phyloP scores from a whole-genome alignment of 495 filamentous ascomycete genomes.

The Neurospora sublineolata region DNA sequence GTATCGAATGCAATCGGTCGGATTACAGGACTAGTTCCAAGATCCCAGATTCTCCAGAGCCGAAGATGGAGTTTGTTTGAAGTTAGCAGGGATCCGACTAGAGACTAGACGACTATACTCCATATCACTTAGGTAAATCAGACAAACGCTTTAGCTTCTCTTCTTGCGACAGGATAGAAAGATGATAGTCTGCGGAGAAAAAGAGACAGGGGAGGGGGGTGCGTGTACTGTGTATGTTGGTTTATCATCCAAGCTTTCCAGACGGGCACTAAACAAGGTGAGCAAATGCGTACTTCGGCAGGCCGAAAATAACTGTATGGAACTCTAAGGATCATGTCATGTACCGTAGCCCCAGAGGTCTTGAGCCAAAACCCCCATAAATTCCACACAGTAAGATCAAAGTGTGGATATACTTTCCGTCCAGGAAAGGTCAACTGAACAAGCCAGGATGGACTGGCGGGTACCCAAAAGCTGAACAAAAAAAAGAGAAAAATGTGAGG shows the following conservation, averaged over 20 bases:
- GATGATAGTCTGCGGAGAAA: background rate
- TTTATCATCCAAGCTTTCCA: background rate
- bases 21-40: background rate
- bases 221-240: too few relatives aligned
- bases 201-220: background rate
- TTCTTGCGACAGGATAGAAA: background rate
- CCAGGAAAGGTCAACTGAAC: background rate
- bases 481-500: background rate
- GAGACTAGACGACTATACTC: background rate
- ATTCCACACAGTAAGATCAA: background rate
- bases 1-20: background rate
- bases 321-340: background rate
- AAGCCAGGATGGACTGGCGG: background rate
- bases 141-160: background rate
- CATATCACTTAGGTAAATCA: background rate
- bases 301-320: background rate
- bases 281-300: background rate
- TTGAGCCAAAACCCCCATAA: background rate
- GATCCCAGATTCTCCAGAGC: background rate
- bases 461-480: background rate
- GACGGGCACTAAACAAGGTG: background rate
- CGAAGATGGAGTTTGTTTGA: background rate
- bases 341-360: background rate
- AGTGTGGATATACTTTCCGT: background rate
- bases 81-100: background rate